Conservation (phyloP, 2,329 filamentous ascomycete genomes). For the Paecilomyces dactylethromorphus region DNA sequence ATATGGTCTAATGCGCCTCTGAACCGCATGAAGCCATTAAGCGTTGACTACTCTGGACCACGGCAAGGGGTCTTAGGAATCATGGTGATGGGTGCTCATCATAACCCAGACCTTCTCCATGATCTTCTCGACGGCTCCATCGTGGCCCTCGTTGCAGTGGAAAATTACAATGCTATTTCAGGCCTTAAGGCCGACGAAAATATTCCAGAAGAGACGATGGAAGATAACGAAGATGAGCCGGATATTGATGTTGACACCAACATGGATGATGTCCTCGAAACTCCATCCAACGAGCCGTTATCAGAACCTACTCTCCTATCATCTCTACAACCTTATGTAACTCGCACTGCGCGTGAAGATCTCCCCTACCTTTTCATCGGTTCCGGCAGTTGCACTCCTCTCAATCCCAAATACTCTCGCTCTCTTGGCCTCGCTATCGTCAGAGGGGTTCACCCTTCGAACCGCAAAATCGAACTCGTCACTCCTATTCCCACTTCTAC, state of each 20-base stretch:
- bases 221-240: slow-evolving; percentile 6
- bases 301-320: slow-evolving; percentile 1
- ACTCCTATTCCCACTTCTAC: slow-evolving; percentile 39
- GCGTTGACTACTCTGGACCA: slow-evolving; percentile 42
- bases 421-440: slow-evolving; percentile 47
- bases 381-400: slow-evolving; percentile 33
- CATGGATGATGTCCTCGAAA: slow-evolving; percentile 11
- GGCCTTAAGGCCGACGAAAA: slow-evolving; percentile 5
- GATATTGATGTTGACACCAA: slow-evolving; percentile 12
- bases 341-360: slow-evolving; percentile 34
- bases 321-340: slow-evolving; percentile 19
- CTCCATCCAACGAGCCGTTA: neutral
- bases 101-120: slow-evolving; percentile 40
- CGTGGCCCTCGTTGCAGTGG: slow-evolving; percentile 47
- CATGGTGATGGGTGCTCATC: slow-evolving; percentile 45
- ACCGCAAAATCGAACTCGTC: slow-evolving; percentile 39
- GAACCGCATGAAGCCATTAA: slow-evolving; percentile 39
- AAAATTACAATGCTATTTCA: slow-evolving; percentile 30
- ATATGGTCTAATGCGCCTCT: slow-evolving; percentile 44
- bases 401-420: slow-evolving; percentile 42
- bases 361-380: slow-evolving; percentile 47
- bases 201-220: neutral
- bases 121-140: slow-evolving; percentile 49
- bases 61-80: slow-evolving; percentile 44
- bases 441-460: slow-evolving; percentile 32